These are phyloP conservation scores for Physocladia obscura DNA, from an alignment of 192 early-diverging fungal genomes.

Conservation along the genomic window DNA sequence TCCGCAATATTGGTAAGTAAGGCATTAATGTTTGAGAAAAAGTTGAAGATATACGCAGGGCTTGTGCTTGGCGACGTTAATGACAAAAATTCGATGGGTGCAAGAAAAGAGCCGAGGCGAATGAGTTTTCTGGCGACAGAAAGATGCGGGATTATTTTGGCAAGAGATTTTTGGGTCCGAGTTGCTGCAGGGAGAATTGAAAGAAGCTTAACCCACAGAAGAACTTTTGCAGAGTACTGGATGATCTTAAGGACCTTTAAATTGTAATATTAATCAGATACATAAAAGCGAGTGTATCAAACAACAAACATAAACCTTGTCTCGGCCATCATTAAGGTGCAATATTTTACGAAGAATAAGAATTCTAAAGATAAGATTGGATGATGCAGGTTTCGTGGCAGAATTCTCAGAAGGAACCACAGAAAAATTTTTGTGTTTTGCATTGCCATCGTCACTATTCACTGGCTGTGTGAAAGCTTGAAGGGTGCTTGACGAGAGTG, in stretches of 20 bases:
- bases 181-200: neutral
- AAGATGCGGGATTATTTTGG: constrained; percentile 63
- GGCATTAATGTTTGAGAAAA: constrained; percentile 1
- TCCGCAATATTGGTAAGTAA: constrained; percentile 1
- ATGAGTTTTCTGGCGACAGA: constrained; percentile 75
- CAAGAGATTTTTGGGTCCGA: neutral
- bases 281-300: neutral
- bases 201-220: constrained; percentile 51
- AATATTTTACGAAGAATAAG: constrained; percentile 62
- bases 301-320: constrained; percentile 53
- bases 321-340: constrained; percentile 75
- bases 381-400: too few relatives aligned
- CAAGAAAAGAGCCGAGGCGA: constrained; percentile 68
- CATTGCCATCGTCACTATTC: too few relatives aligned
- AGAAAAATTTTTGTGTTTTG: too few relatives aligned
- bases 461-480: too few relatives aligned
- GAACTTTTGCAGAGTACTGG: constrained; percentile 76
- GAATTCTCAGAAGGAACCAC: too few relatives aligned
- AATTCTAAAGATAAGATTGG: too few relatives aligned
- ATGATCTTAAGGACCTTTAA: constrained; percentile 58
- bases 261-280: neutral
- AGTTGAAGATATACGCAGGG: neutral
- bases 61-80: neutral
- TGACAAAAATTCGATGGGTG: constrained; percentile 59
- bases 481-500: too few relatives aligned